phyloP scores from a whole-genome alignment of 2,329 filamentous ascomycete species.

The Aureobasidium namibiae region DNA sequence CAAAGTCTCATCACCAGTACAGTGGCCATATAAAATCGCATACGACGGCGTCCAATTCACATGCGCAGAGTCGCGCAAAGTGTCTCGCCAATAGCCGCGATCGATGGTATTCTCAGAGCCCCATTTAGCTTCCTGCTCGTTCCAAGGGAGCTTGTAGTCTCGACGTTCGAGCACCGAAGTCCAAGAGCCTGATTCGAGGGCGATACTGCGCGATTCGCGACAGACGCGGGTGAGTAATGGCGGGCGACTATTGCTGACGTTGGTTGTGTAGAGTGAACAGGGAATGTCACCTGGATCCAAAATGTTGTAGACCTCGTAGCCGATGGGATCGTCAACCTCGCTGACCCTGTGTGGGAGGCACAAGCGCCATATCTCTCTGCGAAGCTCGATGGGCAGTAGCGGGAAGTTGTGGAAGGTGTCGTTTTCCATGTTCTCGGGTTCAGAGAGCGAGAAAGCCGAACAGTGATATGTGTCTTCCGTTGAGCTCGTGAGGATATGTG shows the following conservation, averaged over 20 bases:
- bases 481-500: no score
- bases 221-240: slow-evolving; percentile 14
- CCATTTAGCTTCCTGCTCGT: no score
- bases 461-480: no score
- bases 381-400: no score
- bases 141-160: no score
- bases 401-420: slow-evolving; percentile 14
- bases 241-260: slow-evolving; percentile 3
- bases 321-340: slow-evolving; percentile 8
- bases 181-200: slow-evolving; percentile 3
- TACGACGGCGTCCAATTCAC: not conserved
- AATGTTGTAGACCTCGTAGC: not conserved
- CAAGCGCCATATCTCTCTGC: slow-evolving; percentile 15
- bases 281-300: no score
- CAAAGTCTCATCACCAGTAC: not conserved
- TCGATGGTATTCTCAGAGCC: no score
- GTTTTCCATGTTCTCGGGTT: no score
- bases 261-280: slow-evolving; percentile 10
- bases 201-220: slow-evolving; percentile 13
- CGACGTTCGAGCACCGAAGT: no score
- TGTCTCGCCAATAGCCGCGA: not conserved
- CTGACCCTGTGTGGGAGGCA: slow-evolving; percentile 15
- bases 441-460: no score
- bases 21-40: not conserved
- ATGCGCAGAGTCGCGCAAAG: not conserved